Conservation (phyloP, 2,329 filamentous ascomycete genomes). For the Sporothrix inflata region DNA sequence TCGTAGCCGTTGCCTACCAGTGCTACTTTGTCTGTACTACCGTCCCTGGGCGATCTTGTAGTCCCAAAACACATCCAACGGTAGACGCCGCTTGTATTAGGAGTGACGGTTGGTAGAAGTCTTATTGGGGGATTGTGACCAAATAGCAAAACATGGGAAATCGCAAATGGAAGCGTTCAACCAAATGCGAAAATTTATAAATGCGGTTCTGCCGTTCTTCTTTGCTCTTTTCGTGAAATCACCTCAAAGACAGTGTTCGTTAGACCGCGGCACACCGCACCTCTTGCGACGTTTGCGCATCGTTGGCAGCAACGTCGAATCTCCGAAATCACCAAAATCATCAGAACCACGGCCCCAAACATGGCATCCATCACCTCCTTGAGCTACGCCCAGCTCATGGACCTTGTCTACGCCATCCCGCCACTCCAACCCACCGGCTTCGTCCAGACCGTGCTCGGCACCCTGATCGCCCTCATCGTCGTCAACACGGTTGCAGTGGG, state of each 20-base stretch:
- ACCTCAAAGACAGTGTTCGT: not conserved
- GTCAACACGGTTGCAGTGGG: constrained; percentile 22
- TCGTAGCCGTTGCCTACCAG: not conserved
- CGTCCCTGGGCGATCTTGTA: not conserved
- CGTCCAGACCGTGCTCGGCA: constrained; percentile 1
- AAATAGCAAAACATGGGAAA: not conserved
- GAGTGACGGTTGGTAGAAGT: not conserved
- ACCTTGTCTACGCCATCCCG: constrained; percentile 24
- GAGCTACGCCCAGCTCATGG: constrained; percentile 25
- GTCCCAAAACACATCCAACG: not conserved
- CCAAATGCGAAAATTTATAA: not conserved
- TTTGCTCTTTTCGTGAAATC: not conserved
- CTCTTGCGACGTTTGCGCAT: too few relatives aligned
- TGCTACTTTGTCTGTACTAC: not conserved
- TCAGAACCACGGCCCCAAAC: not conserved
- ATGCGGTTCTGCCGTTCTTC: not conserved
- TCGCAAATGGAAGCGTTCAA: not conserved
- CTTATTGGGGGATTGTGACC: not conserved
- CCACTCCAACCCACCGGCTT: constrained; percentile 25
- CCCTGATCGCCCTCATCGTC: not conserved
- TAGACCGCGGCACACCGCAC: too few relatives aligned
- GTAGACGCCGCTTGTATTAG: not conserved
- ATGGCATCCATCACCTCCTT: not conserved
- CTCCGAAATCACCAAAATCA: not conserved
- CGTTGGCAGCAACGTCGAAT: not conserved